Conservation (phyloP, 2,329 filamentous ascomycete species). For the Fusarium sp. region DNA sequence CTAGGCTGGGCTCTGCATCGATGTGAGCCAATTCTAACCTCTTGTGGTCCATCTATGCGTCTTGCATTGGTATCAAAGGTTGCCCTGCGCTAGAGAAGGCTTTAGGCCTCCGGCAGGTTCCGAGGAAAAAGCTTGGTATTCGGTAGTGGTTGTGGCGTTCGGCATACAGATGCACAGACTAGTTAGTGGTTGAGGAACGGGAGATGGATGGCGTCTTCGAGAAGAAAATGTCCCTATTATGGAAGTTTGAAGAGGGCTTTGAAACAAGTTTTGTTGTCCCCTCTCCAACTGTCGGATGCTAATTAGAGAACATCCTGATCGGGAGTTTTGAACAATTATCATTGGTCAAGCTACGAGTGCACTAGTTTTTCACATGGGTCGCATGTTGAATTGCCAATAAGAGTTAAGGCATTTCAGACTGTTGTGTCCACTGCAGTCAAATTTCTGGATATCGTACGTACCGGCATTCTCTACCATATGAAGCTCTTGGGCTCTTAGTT, state of each 20-base stretch:
- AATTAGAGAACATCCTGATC: conserved; percentile 11
- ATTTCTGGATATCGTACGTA: background rate
- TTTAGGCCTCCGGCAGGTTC: conserved; percentile 27
- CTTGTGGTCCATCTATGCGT: conserved; percentile 12
- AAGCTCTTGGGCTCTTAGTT: background rate
- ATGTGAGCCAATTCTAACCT: conserved; percentile 5
- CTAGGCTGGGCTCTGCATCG: background rate
- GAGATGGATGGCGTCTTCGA: conserved; percentile 16
- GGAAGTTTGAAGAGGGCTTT: conserved; percentile 24
- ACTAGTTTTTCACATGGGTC: conserved; percentile 18
- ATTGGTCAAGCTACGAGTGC: conserved; percentile 23
- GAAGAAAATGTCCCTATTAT: conserved; percentile 23
- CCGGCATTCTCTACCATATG: background rate
- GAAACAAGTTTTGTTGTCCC: conserved; percentile 3
- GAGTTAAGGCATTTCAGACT: conserved; percentile 11
- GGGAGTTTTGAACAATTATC: background rate
- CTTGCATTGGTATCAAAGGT: conserved; percentile 4
- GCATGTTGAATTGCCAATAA: conserved; percentile 26
- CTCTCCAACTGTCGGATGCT: conserved; percentile 6
- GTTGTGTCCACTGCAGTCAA: background rate
- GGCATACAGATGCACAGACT: conserved; percentile 13
- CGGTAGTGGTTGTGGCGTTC: conserved; percentile 34
- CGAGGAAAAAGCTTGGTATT: conserved; percentile 35
- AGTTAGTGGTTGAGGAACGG: conserved; percentile 3
- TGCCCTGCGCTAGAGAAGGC: background rate